Conservation (phyloP, 805 yeast genomes). For the Barnettozyma salicaria region DNA sequence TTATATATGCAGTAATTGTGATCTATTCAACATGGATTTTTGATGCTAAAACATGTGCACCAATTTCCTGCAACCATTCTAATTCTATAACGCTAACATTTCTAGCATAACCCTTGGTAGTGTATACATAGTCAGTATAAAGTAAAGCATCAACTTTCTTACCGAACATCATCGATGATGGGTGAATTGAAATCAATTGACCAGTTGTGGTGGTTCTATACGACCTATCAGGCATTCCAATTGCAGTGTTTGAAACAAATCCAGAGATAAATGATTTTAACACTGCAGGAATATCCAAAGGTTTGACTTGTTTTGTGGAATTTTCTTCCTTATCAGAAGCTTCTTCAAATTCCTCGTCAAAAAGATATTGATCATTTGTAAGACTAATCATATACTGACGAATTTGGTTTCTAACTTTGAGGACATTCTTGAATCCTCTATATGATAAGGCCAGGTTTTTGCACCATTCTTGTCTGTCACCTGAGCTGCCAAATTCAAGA, state of each 20-base stretch:
- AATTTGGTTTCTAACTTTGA: conserved; percentile 70
- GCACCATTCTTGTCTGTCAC: conserved; percentile 79
- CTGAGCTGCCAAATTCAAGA: conserved; percentile 35
- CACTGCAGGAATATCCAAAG: conserved; percentile 48
- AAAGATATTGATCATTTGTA: conserved; percentile 32
- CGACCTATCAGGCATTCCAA: conserved; percentile 92
- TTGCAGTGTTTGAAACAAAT: conserved; percentile 81
- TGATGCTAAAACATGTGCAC: conserved; percentile 19
- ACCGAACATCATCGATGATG: conserved; percentile 84
- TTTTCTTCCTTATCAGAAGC: too few species aligned
- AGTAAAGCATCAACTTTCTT: conserved; percentile 76
- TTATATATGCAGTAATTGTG: too few species aligned
- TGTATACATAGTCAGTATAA: conserved; percentile 92
- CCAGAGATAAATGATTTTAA: conserved; percentile 81
- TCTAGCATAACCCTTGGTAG: conserved; percentile 89
- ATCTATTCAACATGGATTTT: conserved; percentile 5
- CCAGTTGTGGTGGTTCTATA: conserved; percentile 82
- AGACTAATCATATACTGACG: conserved; percentile 55
- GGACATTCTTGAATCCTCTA: conserved; percentile 75
- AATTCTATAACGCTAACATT: conserved; percentile 76
- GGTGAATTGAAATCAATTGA: conserved; percentile 82
- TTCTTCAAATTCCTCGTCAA: conserved; percentile 17
- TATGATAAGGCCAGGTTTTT: conserved; percentile 65
- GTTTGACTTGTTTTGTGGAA: too few species aligned
- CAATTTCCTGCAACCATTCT: conserved; percentile 76